Evolutionary conservation across 345 rosid genomes (phyloP).

Genomic region (Murraya koenigii): DNA sequence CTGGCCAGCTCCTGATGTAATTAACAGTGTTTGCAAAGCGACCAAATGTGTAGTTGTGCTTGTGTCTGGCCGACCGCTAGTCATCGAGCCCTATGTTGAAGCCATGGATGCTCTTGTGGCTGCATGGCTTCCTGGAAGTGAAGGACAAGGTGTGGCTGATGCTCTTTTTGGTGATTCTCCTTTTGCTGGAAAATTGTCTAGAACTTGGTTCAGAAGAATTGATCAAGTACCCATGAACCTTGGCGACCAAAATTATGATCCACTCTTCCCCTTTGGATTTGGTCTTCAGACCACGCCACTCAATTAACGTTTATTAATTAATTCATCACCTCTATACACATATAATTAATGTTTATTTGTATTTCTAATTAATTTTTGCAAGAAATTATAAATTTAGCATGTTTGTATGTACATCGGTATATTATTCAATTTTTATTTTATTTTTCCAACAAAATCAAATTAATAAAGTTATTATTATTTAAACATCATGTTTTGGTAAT

Average conservation of each 20-base stretch:
- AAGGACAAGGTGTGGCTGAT: conserved; percentile 58
- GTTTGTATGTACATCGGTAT: too few relatives aligned
- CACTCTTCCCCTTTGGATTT: conserved; percentile 60
- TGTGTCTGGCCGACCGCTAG: conserved; percentile 44
- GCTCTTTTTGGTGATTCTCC: conserved; percentile 45
- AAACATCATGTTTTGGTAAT: too few relatives aligned
- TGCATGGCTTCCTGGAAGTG: conserved; percentile 60
- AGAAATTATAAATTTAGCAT: too few relatives aligned
- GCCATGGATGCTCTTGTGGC: conserved; percentile 40
- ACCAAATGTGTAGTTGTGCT: conserved; percentile 39
- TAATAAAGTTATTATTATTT: too few relatives aligned
- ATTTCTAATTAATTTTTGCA: too few relatives aligned
- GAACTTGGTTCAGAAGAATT: conserved; percentile 62
- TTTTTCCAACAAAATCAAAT: too few relatives aligned
- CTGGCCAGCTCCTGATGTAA: conserved; percentile 33
- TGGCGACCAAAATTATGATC: conserved; percentile 58
- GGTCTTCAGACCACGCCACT: conserved; percentile 45
- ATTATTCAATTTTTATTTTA: too few relatives aligned
- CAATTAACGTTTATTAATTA: too few relatives aligned
- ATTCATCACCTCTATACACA: too few relatives aligned
- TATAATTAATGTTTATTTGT: too few relatives aligned
- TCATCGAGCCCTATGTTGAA: conserved; percentile 33
- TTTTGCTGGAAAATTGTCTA: conserved; percentile 45
- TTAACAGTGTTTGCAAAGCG: conserved; percentile 37
- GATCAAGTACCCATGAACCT: conserved; percentile 68